Evolutionary conservation across 192 early-diverging fungal genomes (phyloP), one percentile per base, ranked within the genome.

Genomic region (Coemansia sp.): DNA sequence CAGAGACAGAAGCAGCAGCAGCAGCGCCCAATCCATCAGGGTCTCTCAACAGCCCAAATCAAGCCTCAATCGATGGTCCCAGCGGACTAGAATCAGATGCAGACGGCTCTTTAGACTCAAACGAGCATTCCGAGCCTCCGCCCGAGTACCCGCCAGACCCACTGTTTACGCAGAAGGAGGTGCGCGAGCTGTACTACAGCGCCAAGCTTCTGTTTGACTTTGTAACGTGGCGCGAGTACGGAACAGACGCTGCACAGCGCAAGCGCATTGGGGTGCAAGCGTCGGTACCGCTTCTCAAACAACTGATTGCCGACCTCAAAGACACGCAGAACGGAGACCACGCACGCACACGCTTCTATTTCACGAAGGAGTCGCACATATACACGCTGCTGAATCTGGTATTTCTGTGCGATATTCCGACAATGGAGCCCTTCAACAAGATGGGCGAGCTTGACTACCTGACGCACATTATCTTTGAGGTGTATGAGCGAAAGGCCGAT

Each of bases 401-500:
- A 4, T 89, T 95, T 65, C 84, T 94, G 8, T 92, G 91, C 58
- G 93, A 91, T 32, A 82, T 97, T 58, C 91, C 91, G 18, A 93
- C 89, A 1, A 84, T 88, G 68, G 71, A 92, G 8, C 72, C 83
- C 18, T 84, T 85, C 45, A 75, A 83, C 21, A 77, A 89, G 7
- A 83, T 96, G 12, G 90, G 89, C 26, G 97, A 99, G 80, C 78
- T 99, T 16, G 97, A 99, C 67, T 99, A 95, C 74, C 74, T 98
- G 54, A 97, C 97, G 1, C 97, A 99, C 66, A 99, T 99, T 59
- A 95, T 93, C 7, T 97, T 99, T 80, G 97, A 99, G 76, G 78
- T 99, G 4, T 95, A 97, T 62, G 95, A 97, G 84, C 84, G 95
- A 51, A 89, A 82, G 59, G 76, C 85, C 21, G 74, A 86, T 56